Evolutionary conservation across 2,329 filamentous ascomycete species (phyloP).

Genomic region (Cercospora beticola): DNA sequence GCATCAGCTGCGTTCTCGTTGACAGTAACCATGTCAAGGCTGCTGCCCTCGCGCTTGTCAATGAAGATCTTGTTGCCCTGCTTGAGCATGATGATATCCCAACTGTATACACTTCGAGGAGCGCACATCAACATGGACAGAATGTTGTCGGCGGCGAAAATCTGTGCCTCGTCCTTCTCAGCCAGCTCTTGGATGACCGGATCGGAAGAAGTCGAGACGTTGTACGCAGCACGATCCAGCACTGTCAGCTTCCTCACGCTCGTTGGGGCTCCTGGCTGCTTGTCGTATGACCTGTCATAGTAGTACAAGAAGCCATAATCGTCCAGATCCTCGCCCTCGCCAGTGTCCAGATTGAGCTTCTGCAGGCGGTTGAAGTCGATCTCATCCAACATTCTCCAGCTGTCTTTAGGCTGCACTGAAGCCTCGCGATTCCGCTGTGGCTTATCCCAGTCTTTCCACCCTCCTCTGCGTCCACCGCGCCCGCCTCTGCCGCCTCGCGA

Average conservation of each 20-base stretch:
- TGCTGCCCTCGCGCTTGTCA: conserved; percentile 95
- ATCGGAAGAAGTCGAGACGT: conserved; percentile 94
- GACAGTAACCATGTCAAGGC: conserved; percentile 95
- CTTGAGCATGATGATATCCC: conserved; percentile 92
- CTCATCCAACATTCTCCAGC: conserved; percentile 95
- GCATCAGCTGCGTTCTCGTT: conserved; percentile 98
- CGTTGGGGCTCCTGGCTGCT: conserved; percentile 79
- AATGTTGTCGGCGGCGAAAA: conserved; percentile 96
- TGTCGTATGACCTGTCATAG: conserved; percentile 95
- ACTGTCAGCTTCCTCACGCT: conserved; percentile 83
- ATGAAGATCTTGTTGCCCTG: conserved; percentile 97
- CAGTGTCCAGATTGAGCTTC: conserved; percentile 93
- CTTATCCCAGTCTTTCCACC: conserved; percentile 99
- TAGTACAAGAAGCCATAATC: conserved; percentile 97
- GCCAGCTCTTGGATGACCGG: conserved; percentile 95
- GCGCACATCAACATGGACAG: conserved; percentile 99
- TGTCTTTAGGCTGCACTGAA: conserved; percentile 91
- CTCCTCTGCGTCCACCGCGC: conserved; percentile 80
- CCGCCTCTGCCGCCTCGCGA: conserved; percentile 67
- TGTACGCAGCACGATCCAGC: conserved; percentile 93
- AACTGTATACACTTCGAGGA: conserved; percentile 93
- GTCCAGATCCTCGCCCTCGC: conserved; percentile 92
- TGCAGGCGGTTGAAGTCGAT: conserved; percentile 94
- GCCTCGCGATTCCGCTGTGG: conserved; percentile 93
- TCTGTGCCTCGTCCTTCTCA: conserved; percentile 91